Evolutionary conservation across 2,329 filamentous ascomycete species (phyloP), one percentile per base, ranked within the genome.

Genomic region (Ascochyta fabae): DNA sequence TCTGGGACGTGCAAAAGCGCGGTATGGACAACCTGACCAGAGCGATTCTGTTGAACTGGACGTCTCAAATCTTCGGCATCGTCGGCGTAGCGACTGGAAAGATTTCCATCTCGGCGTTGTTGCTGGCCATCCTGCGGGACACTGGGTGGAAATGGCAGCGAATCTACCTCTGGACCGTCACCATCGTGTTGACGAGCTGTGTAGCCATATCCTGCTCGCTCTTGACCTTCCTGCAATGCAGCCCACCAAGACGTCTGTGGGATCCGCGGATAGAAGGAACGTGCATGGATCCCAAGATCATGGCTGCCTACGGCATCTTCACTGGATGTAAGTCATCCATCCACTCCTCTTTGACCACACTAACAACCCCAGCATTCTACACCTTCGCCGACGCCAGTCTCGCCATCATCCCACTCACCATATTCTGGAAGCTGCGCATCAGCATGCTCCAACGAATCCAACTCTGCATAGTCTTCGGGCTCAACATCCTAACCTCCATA

Each of bases 181-280:
- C 51, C 6, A 48, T 54, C n/a, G 22, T 39, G 22, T n/a, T 54
- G 16, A 35, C 51, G 12, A 48, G 44, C 27, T 38, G 44, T 22
- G 44, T 54, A 6, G 45, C 45, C 4, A 39, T 54, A 29, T 48
- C 51, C 2, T 54, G 51, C 39, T 54, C 51, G 22, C 15, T 54
- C 10, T n/a, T 54, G 33, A 54, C 45, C 1, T 54, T 54, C n/a
- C 12, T 44, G 39, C 51, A 54, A 31, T 54, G 51, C 33, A 31
- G 26, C 6, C 51, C 51, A 6, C 33, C 39, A 13, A 26, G 24
- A 12, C 51, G 44, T 5, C 39, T 54, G 1, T 54, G 51, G 51
- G 44, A 53, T 19, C 44, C 33, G 10, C 31, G 51, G 7, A 22
- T 53, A 2, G 38, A 44, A 22, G 44, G 51, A 1, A 43, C 38